Evolutionary conservation across 1,139 yeast species (phyloP), one percentile per base, ranked within the genome.

Genomic region (Sugiyamaella novakii): DNA sequence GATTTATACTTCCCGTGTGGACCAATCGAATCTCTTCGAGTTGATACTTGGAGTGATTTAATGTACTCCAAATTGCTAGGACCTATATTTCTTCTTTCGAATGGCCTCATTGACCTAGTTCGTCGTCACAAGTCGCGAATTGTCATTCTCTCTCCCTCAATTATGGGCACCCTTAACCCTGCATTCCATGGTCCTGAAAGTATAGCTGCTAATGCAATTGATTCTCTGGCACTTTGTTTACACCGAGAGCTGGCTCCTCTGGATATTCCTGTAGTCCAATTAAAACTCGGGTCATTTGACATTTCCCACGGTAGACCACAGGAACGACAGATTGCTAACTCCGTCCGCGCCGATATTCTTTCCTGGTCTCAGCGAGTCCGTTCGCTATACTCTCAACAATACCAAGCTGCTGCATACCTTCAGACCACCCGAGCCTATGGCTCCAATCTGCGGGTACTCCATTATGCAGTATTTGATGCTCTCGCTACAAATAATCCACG

Each of bases 1-100:
- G 81, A 77, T 57, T 68, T 82, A 52, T 79, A 76, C 59, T 83
- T 80, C 66, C 87, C 87, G 2, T 67, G 81, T 1, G 91, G 89
- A 0, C 88, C 89, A 0, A 69, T 83, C 14, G 88, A 84, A 57
- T 73, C 79, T 41, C 68, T 81, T n/a, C 63, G 79, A 1, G 66
- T 74, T 11, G 69, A 72, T 6, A 74, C 79, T 3, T 82, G 88
- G 88, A 64, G 69, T 8, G 72, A 74, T 21, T 59, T 74, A 37
- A 55, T 82, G 35, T 70, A 72, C 54, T 75, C 77, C 22, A 73
- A 83, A 50, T 52, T 75, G 5, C 56, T 74, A 36, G 69, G 77
- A 2, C 81, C 83, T 24, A 62, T 81, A 43, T 76, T 76, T 47
- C 63, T 84, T 28, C 67, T 84, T 31, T 72, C 80, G 1, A 74